Conservation (phyloP, 164 flowering plant species). For the Echeveria elegans region DNA sequence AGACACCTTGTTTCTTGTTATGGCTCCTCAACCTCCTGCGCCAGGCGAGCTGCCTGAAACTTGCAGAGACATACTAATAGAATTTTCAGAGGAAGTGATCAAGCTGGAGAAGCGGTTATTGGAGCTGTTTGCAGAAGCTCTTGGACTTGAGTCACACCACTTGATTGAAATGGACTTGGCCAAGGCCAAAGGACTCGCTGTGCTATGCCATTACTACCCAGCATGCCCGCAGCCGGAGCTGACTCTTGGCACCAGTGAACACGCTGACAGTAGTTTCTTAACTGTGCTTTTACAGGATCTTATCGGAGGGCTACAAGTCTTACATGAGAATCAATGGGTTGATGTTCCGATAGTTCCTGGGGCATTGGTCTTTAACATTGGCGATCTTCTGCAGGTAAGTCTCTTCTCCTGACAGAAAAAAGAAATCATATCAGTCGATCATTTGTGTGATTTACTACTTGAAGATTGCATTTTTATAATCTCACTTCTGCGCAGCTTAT, state of each 20-base stretch:
- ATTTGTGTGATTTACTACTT: neutral
- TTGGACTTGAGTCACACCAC: conserved; percentile 19
- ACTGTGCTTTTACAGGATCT: conserved; percentile 18
- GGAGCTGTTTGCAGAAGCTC: conserved; percentile 19
- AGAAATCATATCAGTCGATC: neutral
- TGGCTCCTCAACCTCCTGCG: conserved; percentile 18
- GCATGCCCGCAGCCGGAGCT: conserved; percentile 21
- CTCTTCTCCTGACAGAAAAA: neutral
- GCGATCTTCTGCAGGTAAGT: conserved; percentile 14
- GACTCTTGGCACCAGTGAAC: conserved; percentile 19
- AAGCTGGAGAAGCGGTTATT: neutral
- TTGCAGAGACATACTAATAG: conserved; percentile 10
- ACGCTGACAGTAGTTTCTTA: conserved; percentile 19
- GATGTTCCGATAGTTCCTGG: conserved; percentile 12
- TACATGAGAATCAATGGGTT: conserved; percentile 21
- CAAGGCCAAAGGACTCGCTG: conserved; percentile 8
- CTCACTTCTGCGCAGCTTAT: conserved; percentile 6
- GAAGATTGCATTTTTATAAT: neutral
- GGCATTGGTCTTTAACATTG: conserved; percentile 13
- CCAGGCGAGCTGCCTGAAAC: conserved; percentile 19
- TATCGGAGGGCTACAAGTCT: conserved; percentile 19
- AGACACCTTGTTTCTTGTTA: conserved; percentile 15
- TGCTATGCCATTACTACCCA: conserved; percentile 21
- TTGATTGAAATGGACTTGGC: conserved; percentile 20
- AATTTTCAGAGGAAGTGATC: conserved; percentile 4